Evolutionary conservation across 2,329 filamentous ascomycete genomes (phyloP), one percentile per base, ranked within the genome.

Genomic region (Cordyceps militaris): DNA sequence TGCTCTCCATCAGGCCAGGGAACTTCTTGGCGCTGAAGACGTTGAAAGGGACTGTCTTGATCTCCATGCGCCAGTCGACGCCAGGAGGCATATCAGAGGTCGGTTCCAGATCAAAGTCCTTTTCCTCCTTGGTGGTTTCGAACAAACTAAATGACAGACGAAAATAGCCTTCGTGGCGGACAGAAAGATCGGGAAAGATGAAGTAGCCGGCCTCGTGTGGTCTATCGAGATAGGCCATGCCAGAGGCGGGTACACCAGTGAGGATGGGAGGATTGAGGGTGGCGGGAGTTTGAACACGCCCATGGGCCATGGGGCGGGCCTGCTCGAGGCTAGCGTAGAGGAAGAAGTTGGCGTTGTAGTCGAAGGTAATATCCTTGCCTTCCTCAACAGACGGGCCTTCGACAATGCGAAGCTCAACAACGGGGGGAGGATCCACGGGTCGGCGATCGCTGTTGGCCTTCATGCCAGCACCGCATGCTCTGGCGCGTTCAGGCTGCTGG

Each of bases 1-100:
- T 99, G 75, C 91, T 97, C 71, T 94, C 90, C 46, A 89, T 87
- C 59, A 97, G 77, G 19, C 93, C 94, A 16, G 94, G 94, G 75
- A 99, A 99, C 76, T 97, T 97, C 85, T 97, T 99, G 53, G 94
- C 94, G 66, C 92, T 97, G 76, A 82, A 97, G 43, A 97, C 94
- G 50, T 84, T 86, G 71, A 99, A 97, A 0, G 89, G 85, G 13
- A 81, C 75, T 0, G 94, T 96, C 77, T 93, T 91, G 66, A 97
- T 88, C 71, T 96, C 91, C 74, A 97, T 83, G 56, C 92, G 83
- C 75, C 91, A 93, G 67, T 91, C 87, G 62, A 96, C 89, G 59
- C 73, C 73, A 0, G 68, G 67, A 4, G 69, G 68, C n/a, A 87
- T 73, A 66, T 79, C 71, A 69, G 76, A 49, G 60, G 75, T 72